Evolutionary conservation across 2,329 filamentous ascomycete species (phyloP), one percentile per base, ranked within the genome.

Genomic region (Fusarium nisikadoi): DNA sequence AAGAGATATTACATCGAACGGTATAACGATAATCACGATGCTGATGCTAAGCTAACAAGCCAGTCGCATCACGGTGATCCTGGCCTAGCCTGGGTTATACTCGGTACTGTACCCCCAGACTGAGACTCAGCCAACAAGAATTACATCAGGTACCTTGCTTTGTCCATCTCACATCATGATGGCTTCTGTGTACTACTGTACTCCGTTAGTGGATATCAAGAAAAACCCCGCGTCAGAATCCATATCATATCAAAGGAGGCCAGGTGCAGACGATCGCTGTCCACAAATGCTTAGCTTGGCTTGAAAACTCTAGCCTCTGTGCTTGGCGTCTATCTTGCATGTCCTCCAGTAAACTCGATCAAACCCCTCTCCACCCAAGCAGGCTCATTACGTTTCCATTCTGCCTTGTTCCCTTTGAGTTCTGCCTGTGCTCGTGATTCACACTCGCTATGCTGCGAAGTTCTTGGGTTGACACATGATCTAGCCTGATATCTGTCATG

Each of bases 341-440:
- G 60, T 61, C 53, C 41, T 43, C 65, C 46, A 65, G 53, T 60
- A 25, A 58, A 46, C 29, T 35, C 41, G 54, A 49, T 49, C 42
- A 31, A 60, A 56, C 70, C 65, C 56, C 70, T 70, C 65, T 52
- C 54, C 55, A 56, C 52, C 41, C 43, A 67, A 60, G 54, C 53
- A 65, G 67, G 58, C 68, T 67, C 65, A 69, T 75, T 74, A 72
- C 74, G 70, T 75, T 71, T 55, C 62, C 45, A 39, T 68, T 64
- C 60, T 55, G 54, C 46, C 54, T 59, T 56, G 25, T 45, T 23
- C 43, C 19, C 31, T 35, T 17, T 9, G 27, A 20, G 20, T 50
- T 64, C 57, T 42, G 50, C 50, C 43, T 54, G 49, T 36, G 54
- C 56, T 50, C 52, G 57, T 60, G 53, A 41, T 67, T 63, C 43